phyloP scores from a whole-genome alignment of 345 rosid species.

The Sonneratia alba region DNA sequence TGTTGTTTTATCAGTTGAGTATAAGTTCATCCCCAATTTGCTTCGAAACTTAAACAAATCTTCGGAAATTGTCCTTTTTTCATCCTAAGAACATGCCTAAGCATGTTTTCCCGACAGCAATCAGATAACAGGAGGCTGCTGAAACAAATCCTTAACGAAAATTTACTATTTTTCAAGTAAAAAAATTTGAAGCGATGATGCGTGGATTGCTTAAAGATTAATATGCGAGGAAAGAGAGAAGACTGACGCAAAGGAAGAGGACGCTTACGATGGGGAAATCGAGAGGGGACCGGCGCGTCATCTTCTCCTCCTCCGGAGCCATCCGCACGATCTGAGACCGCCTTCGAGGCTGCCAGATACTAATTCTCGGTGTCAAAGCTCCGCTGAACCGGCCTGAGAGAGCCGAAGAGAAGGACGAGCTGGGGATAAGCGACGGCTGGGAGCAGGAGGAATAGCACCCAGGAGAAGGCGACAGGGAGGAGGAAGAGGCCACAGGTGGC shows the following conservation, averaged over 20 bases:
- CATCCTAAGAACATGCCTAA: background rate
- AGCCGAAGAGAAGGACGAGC: background rate
- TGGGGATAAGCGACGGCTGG: background rate
- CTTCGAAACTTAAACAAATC: background rate
- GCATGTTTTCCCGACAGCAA: too few relatives aligned
- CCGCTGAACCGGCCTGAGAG: background rate
- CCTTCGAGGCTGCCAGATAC: constrained; percentile 2
- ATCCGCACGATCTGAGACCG: constrained; percentile 24
- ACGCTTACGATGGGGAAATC: constrained; percentile 17
- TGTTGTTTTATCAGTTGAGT: background rate
- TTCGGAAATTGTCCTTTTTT: background rate
- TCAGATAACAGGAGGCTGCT: too few relatives aligned
- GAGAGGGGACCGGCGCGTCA: constrained; percentile 36
- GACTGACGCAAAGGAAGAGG: background rate
- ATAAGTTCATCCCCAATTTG: background rate
- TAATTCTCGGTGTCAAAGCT: background rate
- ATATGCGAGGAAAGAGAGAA: background rate
- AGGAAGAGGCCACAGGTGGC: constrained; percentile 5
- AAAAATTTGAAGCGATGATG: background rate
- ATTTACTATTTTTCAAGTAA: background rate
- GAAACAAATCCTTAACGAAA: background rate
- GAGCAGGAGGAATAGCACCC: background rate
- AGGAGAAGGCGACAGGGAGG: background rate
- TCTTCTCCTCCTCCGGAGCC: constrained; percentile 41
- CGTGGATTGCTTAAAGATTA: background rate